These are phyloP conservation scores for Flaveria floridana DNA, from an alignment of 140 eudicot genomes.

Conservation along the genomic window DNA sequence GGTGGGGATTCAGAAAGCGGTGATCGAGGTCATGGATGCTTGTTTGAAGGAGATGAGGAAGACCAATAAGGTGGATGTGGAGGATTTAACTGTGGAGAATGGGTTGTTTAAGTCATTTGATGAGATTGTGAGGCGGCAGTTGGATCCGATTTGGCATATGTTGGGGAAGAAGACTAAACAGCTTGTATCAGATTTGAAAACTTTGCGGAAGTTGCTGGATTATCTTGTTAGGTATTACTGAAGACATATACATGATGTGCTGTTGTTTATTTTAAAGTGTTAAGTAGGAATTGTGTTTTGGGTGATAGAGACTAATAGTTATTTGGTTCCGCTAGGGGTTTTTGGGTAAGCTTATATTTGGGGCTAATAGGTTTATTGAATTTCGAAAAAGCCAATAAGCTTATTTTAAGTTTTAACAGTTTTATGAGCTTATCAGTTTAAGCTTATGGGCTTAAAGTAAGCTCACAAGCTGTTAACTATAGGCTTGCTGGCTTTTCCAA, in stretches of 20 bases:
- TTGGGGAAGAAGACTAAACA: constrained; percentile 95
- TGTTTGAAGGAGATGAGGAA: constrained; percentile 98
- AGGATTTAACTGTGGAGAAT: constrained; percentile 90
- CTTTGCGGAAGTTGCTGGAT: constrained; percentile 84
- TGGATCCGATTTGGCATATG: constrained; percentile 95
- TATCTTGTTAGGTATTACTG: constrained; percentile 77
- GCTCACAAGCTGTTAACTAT: background rate
- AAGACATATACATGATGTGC: background rate
- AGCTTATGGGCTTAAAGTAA: background rate
- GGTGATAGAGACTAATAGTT: background rate
- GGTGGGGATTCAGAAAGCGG: constrained; percentile 90
- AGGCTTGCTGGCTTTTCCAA: background rate
- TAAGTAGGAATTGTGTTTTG: background rate
- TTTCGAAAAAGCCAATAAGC: background rate
- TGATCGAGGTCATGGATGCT: constrained; percentile 93
- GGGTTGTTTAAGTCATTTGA: constrained; percentile 95
- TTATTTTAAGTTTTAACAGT: background rate
- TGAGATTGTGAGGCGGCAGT: constrained; percentile 84
- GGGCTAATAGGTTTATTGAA: background rate
- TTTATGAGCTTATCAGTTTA: background rate
- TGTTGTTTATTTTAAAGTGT: background rate
- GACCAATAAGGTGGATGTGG: constrained; percentile 94
- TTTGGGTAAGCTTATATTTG: background rate
- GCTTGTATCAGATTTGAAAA: constrained; percentile 90
- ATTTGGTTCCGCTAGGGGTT: background rate